Evolutionary conservation across 768 basidiomycete genomes (phyloP).

Genomic region (Boletellus emodensis): DNA sequence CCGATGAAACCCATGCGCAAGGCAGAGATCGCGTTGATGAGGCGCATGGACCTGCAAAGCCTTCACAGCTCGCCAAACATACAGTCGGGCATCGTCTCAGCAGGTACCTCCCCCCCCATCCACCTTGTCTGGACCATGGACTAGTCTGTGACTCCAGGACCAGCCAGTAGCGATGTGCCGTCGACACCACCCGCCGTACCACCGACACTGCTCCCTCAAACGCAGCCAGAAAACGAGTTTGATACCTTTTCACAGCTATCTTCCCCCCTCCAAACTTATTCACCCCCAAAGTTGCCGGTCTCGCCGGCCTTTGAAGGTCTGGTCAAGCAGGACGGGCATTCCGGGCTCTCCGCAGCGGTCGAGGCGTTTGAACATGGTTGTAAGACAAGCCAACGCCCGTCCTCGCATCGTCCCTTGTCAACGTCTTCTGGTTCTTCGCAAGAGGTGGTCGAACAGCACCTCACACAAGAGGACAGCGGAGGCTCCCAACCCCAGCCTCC

Average conservation of each 20-base stretch:
- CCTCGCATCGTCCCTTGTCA: conserved; percentile 12
- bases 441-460: conserved; percentile 44
- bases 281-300: conserved; percentile 9
- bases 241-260: conserved; percentile 20
- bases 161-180: background rate
- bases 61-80: conserved; percentile 16
- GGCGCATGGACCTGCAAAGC: conserved; percentile 37
- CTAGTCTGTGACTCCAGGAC: conserved; percentile 9
- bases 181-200: background rate
- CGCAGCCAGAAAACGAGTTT: conserved; percentile 1
- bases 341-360: conserved; percentile 12
- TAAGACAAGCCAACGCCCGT: conserved; percentile 5
- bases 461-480: conserved; percentile 39
- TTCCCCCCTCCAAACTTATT: conserved; percentile 14
- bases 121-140: background rate
- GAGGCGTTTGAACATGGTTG: conserved; percentile 18
- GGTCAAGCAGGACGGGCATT: conserved; percentile 5
- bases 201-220: background rate
- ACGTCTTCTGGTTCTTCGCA: conserved; percentile 36
- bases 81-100: conserved; percentile 9
- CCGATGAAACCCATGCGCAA: conserved; percentile 41
- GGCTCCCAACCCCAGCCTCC: conserved; percentile 3
- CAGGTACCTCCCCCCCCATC: conserved; percentile 17
- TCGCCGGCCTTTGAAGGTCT: conserved; percentile 23
- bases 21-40: conserved; percentile 41